Conservation (phyloP, 2,329 filamentous ascomycete genomes). For the Colletotrichum limetticola region DNA sequence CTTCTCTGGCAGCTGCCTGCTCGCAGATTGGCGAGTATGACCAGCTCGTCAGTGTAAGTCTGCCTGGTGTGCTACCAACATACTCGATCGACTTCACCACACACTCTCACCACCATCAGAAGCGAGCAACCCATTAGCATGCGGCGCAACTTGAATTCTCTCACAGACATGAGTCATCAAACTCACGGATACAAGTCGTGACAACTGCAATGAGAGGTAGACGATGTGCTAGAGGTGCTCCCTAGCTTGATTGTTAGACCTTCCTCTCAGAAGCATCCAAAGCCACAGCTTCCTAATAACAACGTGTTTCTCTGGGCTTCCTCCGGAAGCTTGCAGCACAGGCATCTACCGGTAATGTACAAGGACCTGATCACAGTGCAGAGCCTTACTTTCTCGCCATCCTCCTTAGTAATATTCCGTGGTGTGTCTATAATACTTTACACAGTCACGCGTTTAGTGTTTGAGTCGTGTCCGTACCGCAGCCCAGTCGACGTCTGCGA, state of each 20-base stretch:
- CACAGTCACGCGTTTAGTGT: not conserved
- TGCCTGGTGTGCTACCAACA: not conserved
- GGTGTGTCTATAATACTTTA: not conserved
- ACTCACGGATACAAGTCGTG: not conserved
- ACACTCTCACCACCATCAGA: not conserved
- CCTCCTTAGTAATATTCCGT: not conserved
- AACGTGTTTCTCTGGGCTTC: not conserved
- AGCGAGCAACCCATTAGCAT: not conserved
- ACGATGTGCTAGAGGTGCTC: not conserved
- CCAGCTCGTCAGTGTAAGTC: not conserved
- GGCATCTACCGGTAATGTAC: not conserved
- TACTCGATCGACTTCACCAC: not conserved
- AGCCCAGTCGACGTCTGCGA: not conserved
- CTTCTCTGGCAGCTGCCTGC: not conserved
- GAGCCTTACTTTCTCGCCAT: not conserved
- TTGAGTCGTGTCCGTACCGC: not conserved
- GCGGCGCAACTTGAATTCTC: not conserved
- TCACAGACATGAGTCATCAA: not conserved
- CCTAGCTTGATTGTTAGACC: not conserved
- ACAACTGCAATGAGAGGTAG: not conserved
- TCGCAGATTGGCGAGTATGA: not conserved
- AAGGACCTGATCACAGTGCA: not conserved
- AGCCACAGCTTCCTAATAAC: not conserved
- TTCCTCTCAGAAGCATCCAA: not conserved
- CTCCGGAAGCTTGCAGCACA: not conserved